Conservation (phyloP, 345 rosid species). For the Brassica incana region DNA sequence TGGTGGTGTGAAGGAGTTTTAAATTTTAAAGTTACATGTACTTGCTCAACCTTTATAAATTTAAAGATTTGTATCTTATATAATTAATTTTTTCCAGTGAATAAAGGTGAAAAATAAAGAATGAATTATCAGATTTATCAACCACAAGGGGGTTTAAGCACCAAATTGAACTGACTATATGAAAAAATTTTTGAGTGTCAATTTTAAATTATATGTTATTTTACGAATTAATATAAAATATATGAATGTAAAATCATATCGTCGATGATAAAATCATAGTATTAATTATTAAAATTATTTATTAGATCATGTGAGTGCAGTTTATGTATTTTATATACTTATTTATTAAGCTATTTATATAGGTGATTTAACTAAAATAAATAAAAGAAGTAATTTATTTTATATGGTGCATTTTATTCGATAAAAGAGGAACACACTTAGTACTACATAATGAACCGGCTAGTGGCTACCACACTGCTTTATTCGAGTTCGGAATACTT, state of each 20-base stretch:
- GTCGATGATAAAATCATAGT: not conserved
- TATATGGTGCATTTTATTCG: no score
- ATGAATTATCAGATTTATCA: not conserved
- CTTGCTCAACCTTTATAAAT: not conserved
- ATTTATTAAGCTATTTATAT: no score
- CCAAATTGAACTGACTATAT: not conserved
- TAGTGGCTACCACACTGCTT: no score
- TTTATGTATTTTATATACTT: no score
- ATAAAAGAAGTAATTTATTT: no score
- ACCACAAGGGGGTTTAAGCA: not conserved
- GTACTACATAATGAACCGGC: no score
- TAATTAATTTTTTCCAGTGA: not conserved
- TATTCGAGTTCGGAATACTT: no score
- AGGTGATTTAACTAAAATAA: no score
- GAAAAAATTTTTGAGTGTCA: not conserved
- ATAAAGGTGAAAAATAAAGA: not conserved
- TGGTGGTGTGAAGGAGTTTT: conserved; percentile 1
- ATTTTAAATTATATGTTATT: not conserved
- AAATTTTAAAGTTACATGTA: not conserved
- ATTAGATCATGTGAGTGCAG: no score
- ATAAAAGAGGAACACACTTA: no score
- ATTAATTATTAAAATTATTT: not conserved
- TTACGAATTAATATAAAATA: not conserved
- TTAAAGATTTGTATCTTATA: not conserved
- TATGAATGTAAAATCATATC: not conserved